Base-by-base conservation (phyloP, 345 rosid genomes). In the Gossypium thurberi region DNA sequence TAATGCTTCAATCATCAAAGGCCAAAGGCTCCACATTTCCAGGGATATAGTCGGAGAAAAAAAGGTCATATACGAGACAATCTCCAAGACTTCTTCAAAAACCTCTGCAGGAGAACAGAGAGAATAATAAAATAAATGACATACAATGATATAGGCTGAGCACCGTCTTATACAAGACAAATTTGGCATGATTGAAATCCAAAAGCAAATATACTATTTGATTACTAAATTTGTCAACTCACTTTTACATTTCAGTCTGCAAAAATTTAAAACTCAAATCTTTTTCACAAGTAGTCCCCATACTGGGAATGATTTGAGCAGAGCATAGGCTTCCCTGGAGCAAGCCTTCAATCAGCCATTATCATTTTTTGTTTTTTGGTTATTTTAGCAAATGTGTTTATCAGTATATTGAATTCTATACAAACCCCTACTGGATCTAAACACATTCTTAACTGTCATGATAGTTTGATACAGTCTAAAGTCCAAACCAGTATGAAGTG, bases 21-120 rank as follows among this genome's bases (percentile, higher is more conserved):
- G 97, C 99, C 99, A 96, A 51, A 96, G 97, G 80, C 87, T 90
- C 99, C 99, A 96, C 97, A 96, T 91, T 26, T 88, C 97, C 81
- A 88, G 58, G 51, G 99, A 91, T 85, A 96, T 96, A 59, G 84
- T 87, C 23, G 99, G 99, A 63, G 98, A 87, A 79, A 88, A 96
- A 81, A 93, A 91, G 75, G 99, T 93, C 97, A 96, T 93, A 80
- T 91, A 90, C 8, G 98, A 91, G 44, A 90, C 95, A 78, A 96
- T 93, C 84, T 96, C 99, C 92, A 93, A 77, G 70, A 96, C 95
- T 87, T 96, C 99, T 87, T 96, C 99, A 83, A 90, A 96, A 67
- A 96, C 98, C 91, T 96, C 99, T 96, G 91, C 79, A 76, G 37
- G 12, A 63, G 65, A 46, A 78, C 6, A 60, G 23, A 60, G 42